A percentile compares a stretch with the other conserved stretches of the same genome.
These are phyloP conservation scores for Tricholoma matsutake DNA, from an alignment of 768 basidiomycete species.

Conservation along the genomic window DNA sequence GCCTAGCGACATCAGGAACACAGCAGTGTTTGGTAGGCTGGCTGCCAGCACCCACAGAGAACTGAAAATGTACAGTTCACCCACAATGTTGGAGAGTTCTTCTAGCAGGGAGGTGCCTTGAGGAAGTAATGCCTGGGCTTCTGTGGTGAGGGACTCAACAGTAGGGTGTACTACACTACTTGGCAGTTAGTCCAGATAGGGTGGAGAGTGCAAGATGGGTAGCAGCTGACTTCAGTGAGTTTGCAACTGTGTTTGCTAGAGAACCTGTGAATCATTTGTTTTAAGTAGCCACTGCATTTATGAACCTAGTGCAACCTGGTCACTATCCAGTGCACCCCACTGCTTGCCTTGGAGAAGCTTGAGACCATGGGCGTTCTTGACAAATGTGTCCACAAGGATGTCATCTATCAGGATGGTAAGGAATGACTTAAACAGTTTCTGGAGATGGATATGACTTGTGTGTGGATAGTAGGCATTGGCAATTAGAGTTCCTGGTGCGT, in stretches of 20 bases:
- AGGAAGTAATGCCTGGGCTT: conserved; percentile 50
- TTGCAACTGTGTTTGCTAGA: conserved; percentile 40
- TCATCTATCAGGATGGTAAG: conserved; percentile 46
- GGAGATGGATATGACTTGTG: conserved; percentile 83
- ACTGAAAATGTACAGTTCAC: conserved; percentile 69
- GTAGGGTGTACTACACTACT: conserved; percentile 37
- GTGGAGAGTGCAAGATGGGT: conserved; percentile 78
- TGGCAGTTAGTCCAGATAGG: conserved; percentile 33
- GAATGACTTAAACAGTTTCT: conserved; percentile 68
- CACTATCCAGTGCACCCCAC: conserved; percentile 56
- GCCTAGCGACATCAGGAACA: too few relatives aligned
- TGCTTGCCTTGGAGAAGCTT: conserved; percentile 59
- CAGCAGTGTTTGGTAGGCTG: conserved; percentile 91
- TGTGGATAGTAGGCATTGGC: too few relatives aligned
- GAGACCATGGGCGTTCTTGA: conserved; percentile 78
- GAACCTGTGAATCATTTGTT: conserved; percentile 1
- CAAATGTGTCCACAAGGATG: conserved; percentile 62
- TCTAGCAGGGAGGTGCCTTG: conserved; percentile 48
- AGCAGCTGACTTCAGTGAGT: conserved; percentile 51
- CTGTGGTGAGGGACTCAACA: conserved; percentile 48
- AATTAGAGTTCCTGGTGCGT: too few relatives aligned
- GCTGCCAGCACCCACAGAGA: conserved; percentile 71
- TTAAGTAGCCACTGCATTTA: not conserved
- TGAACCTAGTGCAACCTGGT: conserved; percentile 49
- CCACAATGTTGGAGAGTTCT: conserved; percentile 56